Percentiles rank a stretch among this genome's conserved stretches.
Conservation (phyloP, 2,329 filamentous ascomycete species). For the Ascochyta rabiei region DNA sequence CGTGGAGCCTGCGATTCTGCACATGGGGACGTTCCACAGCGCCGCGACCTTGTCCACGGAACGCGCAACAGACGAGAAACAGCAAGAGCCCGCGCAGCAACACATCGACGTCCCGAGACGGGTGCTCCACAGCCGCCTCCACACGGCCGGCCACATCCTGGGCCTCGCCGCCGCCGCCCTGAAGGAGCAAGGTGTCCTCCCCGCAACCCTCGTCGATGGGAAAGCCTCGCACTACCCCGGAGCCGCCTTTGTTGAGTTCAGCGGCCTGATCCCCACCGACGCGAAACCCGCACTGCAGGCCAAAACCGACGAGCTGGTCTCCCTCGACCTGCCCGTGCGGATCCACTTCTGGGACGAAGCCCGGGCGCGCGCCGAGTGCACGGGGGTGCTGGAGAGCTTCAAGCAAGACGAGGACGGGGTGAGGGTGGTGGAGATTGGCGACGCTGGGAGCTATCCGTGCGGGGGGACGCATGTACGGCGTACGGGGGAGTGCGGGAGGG, state of each 20-base stretch:
- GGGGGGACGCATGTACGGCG: constrained; percentile 74
- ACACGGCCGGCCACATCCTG: constrained; percentile 76
- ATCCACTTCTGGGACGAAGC: constrained; percentile 72
- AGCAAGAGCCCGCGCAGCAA: constrained; percentile 51
- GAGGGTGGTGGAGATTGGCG: constrained; percentile 71
- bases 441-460: constrained; percentile 73
- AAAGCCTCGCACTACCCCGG: constrained; percentile 77
- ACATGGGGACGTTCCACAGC: constrained; percentile 59
- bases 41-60: not conserved
- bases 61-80: not conserved
- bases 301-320: constrained; percentile 65
- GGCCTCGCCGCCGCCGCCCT: constrained; percentile 69
- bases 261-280: constrained; percentile 66
- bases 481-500: constrained; percentile 64
- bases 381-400: constrained; percentile 49
- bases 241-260: constrained; percentile 70
- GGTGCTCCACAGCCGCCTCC: constrained; percentile 68
- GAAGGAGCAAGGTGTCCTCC: constrained; percentile 51
- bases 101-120: constrained; percentile 66
- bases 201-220: constrained; percentile 62
- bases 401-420: constrained; percentile 47
- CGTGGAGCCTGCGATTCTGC: constrained; percentile 63
- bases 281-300: constrained; percentile 60
- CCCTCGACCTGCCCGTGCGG: constrained; percentile 46
- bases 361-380: constrained; percentile 57